Evolutionary conservation across 1,284 basidiomycete species (phyloP).

Genomic region (Apiotrichum akiyoshidainum): DNA sequence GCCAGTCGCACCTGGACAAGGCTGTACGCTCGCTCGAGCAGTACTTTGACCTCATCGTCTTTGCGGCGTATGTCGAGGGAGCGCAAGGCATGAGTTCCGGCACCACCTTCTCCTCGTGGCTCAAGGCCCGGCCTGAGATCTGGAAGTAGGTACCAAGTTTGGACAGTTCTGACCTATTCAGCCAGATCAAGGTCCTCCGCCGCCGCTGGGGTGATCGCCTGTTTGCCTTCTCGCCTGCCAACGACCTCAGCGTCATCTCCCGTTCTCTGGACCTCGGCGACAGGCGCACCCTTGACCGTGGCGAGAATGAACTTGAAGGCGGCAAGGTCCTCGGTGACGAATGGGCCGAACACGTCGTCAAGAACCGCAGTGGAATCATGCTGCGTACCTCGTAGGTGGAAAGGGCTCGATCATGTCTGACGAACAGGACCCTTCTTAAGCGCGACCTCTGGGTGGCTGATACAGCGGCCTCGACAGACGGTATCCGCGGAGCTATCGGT

Average conservation of each 20-base stretch:
- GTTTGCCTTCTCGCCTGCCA: conserved; percentile 81
- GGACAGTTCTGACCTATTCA: conserved; percentile 39
- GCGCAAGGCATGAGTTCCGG: conserved; percentile 61
- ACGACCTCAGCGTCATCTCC: conserved; percentile 65
- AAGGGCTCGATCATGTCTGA: not conserved
- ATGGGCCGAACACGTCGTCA: conserved; percentile 87
- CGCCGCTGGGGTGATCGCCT: conserved; percentile 72
- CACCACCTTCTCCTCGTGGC: conserved; percentile 79
- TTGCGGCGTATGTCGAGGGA: conserved; percentile 83
- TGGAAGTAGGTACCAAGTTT: conserved; percentile 68
- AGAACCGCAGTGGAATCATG: conserved; percentile 91
- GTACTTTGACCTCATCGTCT: conserved; percentile 90
- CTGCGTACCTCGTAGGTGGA: conserved; percentile 70
- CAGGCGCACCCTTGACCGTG: conserved; percentile 9
- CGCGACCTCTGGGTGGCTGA: conserved; percentile 85
- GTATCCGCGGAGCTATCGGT: conserved; percentile 87
- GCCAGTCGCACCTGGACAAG: conserved; percentile 47
- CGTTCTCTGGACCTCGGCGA: conserved; percentile 39
- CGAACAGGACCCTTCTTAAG: conserved; percentile 55
- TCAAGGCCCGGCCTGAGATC: conserved; percentile 85
- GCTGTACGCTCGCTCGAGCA: conserved; percentile 57
- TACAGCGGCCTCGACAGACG: conserved; percentile 60
- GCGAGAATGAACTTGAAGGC: conserved; percentile 62
- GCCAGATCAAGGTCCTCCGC: conserved; percentile 79
- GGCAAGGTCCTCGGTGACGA: conserved; percentile 87